phyloP scores from a whole-genome alignment of 2,329 filamentous ascomycete species.

The Aspergillus chevalieri region DNA sequence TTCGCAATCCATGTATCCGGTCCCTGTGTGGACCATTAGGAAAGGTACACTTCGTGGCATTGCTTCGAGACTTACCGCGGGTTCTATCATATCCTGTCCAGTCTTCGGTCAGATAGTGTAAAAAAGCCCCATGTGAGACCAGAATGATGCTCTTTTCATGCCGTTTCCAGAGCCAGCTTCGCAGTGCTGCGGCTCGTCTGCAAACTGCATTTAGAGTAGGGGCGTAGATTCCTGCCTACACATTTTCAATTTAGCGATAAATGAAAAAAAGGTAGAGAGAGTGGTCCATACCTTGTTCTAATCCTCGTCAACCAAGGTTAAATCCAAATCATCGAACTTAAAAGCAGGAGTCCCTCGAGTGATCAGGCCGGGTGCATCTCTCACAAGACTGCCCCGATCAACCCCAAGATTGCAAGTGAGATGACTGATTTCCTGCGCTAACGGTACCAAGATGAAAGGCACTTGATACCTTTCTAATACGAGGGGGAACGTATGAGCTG shows the following conservation, averaged over 20 bases:
- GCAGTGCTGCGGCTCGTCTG: slow-evolving; percentile 2
- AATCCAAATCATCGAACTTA: slow-evolving; percentile 1
- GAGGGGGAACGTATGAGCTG: slow-evolving; percentile 5
- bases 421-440: slow-evolving; percentile 9
- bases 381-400: slow-evolving; percentile 1
- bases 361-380: slow-evolving; percentile 2
- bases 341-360: slow-evolving; percentile 1
- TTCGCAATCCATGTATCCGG: slow-evolving; percentile 8
- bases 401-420: slow-evolving; percentile 4
- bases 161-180: slow-evolving; percentile 7
- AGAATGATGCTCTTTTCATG: slow-evolving; percentile 6
- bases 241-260: not conserved
- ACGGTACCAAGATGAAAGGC: slow-evolving; percentile 6
- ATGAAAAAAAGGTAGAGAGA: not conserved
- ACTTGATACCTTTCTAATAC: slow-evolving; percentile 5
- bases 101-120: slow-evolving; percentile 10
- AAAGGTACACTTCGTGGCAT: not conserved
- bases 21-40: not conserved
- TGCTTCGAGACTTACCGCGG: not conserved
- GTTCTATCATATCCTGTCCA: slow-evolving; percentile 7
- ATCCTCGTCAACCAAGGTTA: slow-evolving; percentile 1
- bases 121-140: slow-evolving; percentile 8
- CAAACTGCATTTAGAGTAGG: slow-evolving; percentile 3
- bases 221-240: slow-evolving; percentile 5
- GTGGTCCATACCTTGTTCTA: slow-evolving; percentile 9